Base-by-base conservation (phyloP, 352 stramenopile genomes). In the Phytophthora syringae region DNA sequence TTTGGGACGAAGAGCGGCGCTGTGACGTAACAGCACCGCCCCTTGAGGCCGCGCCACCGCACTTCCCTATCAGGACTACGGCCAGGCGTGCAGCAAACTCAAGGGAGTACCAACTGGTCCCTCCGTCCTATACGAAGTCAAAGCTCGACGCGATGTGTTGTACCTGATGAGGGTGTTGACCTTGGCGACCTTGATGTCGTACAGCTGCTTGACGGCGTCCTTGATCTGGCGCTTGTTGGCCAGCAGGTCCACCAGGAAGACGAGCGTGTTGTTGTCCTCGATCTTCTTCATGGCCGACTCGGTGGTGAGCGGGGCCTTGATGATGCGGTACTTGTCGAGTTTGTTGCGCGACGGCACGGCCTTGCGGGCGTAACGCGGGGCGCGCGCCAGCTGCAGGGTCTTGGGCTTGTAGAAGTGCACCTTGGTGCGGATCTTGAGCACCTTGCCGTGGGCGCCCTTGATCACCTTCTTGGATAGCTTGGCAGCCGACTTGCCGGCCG, bases 271-370 rank as follows among this genome's bases (percentile, higher is more conserved):
- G 93, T 99, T 98, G 85, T 99, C 97, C 76, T 99, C 98, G 70
- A 99, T 99, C 84, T 99, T 99, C 89, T 99, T 99, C 98, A 99
- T 99, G 60, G 98, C 98, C 73, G 97, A 99, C 84, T 99, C 97
- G 34, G 98, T 99, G 54, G 98, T 99, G 50, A 99, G 82, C 37
- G 98, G 98, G 63, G 97, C 96, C 91, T 99, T 99, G 86, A 99
- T 99, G 75, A 99, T 97, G 79, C 95, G 92, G 88, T 98, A 98
- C 90, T 99, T 99, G 87, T 99, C 96, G 67, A 99, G 84, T 74
- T 97, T 98, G 79, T 90, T 97, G 85, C 97, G 95, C 78, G 84
- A 95, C 24, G 94, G 90, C 32, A 97, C 86, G 64, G 90, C 80
- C 84, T 98, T 98, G 71, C 77, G 82, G n/a, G 90, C 81, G 79